A percentile compares a stretch with the other conserved stretches of the same genome.
phyloP scores from a whole-genome alignment of 257 asterid species.

The Solanum raphanifolium region DNA sequence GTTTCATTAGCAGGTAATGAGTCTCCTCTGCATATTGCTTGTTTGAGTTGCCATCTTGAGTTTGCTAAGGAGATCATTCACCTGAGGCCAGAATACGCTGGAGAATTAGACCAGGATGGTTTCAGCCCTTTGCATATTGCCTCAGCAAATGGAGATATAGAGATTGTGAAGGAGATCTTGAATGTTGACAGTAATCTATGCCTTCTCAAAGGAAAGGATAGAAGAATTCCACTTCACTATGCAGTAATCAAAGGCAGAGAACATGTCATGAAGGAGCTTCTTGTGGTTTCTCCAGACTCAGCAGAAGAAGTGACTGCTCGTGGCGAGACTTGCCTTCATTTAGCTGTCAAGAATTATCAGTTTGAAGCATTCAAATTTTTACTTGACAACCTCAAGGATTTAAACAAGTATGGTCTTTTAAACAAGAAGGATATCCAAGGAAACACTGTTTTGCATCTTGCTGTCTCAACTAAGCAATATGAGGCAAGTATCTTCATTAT shows the following conservation, averaged over 20 bases:
- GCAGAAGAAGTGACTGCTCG: conserved; percentile 17
- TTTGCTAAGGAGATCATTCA: not conserved
- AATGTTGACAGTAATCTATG: conserved; percentile 14
- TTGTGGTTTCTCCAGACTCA: conserved; percentile 7
- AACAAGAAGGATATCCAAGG: conserved; percentile 9
- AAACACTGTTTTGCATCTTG: not conserved
- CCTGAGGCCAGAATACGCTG: not conserved
- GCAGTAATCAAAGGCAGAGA: conserved; percentile 25
- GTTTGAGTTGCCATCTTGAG: not conserved
- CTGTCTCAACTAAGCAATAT: no score
- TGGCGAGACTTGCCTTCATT: conserved; percentile 25
- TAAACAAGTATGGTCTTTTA: conserved; percentile 1
- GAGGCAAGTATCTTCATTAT: no score
- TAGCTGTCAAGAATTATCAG: conserved; percentile 17
- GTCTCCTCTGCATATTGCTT: not conserved
- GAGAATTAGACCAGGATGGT: conserved; percentile 17
- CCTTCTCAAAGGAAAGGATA: conserved; percentile 21
- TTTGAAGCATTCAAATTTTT: conserved; percentile 9
- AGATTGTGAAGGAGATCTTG: conserved; percentile 24
- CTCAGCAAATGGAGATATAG: conserved; percentile 16
- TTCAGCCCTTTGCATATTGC: conserved; percentile 27
- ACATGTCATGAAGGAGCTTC: conserved; percentile 7
- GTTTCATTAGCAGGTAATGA: not conserved
- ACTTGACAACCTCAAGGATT: conserved; percentile 6
- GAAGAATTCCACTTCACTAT: conserved; percentile 28